phyloP scores from a whole-genome alignment of 257 asterid species.

The Gentiana macrophylla region DNA sequence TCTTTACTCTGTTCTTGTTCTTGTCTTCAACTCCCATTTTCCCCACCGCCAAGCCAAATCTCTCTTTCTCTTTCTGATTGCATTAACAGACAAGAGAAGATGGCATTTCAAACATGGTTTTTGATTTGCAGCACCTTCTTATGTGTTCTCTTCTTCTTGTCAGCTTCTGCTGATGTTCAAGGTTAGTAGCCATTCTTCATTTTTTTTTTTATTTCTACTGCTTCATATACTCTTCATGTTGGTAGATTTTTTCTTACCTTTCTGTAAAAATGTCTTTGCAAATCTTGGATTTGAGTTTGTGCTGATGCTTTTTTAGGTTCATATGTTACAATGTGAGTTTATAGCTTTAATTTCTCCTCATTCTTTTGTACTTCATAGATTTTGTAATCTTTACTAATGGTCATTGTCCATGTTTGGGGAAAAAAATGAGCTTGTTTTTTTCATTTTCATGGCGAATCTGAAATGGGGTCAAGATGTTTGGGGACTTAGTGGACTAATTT shows the following conservation, averaged over 20 bases:
- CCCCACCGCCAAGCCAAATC: constrained; percentile 1
- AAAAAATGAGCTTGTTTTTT: constrained; percentile 1
- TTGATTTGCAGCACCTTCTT: constrained; percentile 3
- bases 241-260: background rate
- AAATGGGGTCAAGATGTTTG: background rate
- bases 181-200: background rate
- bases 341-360: background rate
- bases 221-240: background rate
- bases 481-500: background rate
- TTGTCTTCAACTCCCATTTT: constrained; percentile 2
- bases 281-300: background rate
- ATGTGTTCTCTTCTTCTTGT: constrained; percentile 20
- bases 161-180: constrained; percentile 28
- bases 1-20: background rate
- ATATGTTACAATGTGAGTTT: constrained; percentile 6
- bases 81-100: background rate
- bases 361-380: background rate
- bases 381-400: background rate
- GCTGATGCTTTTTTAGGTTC: no score
- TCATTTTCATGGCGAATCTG: background rate
- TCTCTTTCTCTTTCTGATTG: constrained; percentile 10
- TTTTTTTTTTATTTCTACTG: background rate
- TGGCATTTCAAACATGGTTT: constrained; percentile 23
- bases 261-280: background rate
- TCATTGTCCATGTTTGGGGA: background rate